phyloP scores from a whole-genome alignment of 129 eudicot species.

The Centaurea solstitialis region DNA sequence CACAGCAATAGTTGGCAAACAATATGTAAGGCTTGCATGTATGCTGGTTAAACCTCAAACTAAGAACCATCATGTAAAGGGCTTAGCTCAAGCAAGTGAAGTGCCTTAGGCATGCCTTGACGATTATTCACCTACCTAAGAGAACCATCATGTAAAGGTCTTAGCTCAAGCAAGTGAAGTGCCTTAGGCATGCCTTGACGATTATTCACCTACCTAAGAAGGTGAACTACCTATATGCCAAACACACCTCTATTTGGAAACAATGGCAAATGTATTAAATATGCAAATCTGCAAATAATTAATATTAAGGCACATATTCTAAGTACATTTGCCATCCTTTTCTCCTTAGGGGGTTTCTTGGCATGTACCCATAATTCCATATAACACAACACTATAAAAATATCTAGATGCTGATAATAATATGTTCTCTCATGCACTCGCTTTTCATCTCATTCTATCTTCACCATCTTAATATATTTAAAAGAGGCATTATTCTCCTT shows the following conservation, averaged over 20 bases:
- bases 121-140: no score
- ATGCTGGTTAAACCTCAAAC: not conserved
- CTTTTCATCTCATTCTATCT: conserved; percentile 12
- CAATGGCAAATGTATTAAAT: not conserved
- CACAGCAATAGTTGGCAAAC: not conserved
- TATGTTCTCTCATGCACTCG: not conserved
- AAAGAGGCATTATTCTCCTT: not conserved
- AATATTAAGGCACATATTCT: not conserved
- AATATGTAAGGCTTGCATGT: not conserved
- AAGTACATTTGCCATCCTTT: not conserved
- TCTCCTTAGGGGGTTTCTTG: not conserved
- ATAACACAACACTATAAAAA: not conserved
- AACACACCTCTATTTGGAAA: not conserved
- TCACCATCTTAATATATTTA: conserved; percentile 1
- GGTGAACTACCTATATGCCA: not conserved
- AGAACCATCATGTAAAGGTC: not conserved
- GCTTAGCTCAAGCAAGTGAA: not conserved
- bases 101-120: not conserved
- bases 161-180: not conserved
- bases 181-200: not conserved
- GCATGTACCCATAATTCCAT: not conserved
- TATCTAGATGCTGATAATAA: not conserved
- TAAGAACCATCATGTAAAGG: not conserved
- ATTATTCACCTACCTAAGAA: not conserved
- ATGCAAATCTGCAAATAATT: not conserved